phyloP scores from a whole-genome alignment of 768 basidiomycete genomes.

The Suillus plorans region DNA sequence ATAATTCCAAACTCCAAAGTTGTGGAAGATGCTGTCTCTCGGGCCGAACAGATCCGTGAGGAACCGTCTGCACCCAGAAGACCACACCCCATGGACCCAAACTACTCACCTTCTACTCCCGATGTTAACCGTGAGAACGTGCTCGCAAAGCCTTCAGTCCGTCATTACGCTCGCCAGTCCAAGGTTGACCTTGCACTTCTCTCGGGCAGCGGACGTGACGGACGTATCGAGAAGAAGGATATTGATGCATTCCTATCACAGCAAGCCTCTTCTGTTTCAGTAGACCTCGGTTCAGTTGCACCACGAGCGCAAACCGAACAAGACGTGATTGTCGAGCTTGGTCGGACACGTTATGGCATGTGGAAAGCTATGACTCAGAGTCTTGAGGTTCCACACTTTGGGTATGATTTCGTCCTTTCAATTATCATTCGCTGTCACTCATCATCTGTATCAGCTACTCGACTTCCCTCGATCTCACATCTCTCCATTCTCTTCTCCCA shows the following conservation, averaged over 20 bases:
- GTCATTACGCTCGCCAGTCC: constrained; percentile 69
- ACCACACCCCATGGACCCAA: constrained; percentile 68
- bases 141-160: constrained; percentile 75
- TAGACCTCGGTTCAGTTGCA: not conserved
- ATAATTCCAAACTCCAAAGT: constrained; percentile 12
- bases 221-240: constrained; percentile 73
- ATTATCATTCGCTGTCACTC: not conserved
- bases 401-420: constrained; percentile 38
- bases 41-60: not conserved
- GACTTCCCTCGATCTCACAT: constrained; percentile 73
- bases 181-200: constrained; percentile 60
- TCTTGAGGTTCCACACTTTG: constrained; percentile 84
- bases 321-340: constrained; percentile 69
- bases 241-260: constrained; percentile 58
- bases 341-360: constrained; percentile 79
- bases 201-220: constrained; percentile 72
- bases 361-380: constrained; percentile 91
- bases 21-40: not conserved
- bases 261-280: not conserved
- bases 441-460: constrained; percentile 51
- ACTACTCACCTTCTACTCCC: constrained; percentile 27
- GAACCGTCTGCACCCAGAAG: constrained; percentile 19
- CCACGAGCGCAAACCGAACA: constrained; percentile 16
- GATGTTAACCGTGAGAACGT: constrained; percentile 33
- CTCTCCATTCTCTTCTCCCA: constrained; percentile 61